phyloP scores from a whole-genome alignment of 176 grass and related monocot species.

The Leersia perrieri region DNA sequence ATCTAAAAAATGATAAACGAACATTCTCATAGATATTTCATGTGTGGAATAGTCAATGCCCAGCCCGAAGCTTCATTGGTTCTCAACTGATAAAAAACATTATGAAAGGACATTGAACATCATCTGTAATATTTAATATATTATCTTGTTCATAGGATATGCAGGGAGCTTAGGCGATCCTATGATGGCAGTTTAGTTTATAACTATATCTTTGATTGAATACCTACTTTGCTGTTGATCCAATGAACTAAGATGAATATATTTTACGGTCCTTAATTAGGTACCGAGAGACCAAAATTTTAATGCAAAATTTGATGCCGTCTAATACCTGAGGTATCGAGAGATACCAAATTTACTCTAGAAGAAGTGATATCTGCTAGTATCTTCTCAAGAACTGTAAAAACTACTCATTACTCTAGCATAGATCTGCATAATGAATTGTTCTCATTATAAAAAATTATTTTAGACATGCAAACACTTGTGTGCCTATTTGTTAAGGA shows the following conservation, averaged over 20 bases:
- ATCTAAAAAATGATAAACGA: no score
- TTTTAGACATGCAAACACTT: background rate
- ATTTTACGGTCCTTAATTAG: no score
- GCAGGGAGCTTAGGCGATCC: slow-evolving; percentile 26
- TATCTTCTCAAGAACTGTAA: no score
- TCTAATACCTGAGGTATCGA: no score
- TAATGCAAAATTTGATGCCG: no score
- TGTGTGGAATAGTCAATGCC: background rate
- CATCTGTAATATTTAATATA: background rate
- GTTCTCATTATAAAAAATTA: background rate
- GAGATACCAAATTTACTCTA: no score
- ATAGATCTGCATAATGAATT: background rate
- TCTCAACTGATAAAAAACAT: background rate
- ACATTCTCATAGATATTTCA: background rate
- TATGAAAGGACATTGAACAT: background rate
- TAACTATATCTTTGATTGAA: background rate
- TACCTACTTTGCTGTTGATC: slow-evolving; percentile 18
- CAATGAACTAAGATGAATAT: background rate
- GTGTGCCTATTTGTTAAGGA: background rate
- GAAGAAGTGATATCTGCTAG: no score
- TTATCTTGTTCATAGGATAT: slow-evolving; percentile 21
- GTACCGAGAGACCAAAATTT: no score
- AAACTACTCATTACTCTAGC: no score
- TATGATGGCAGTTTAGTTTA: slow-evolving; percentile 2
- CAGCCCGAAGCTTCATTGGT: background rate